These are phyloP conservation scores for Tylopilus sp. DNA, from an alignment of 768 basidiomycete species.

Conservation along the genomic window DNA sequence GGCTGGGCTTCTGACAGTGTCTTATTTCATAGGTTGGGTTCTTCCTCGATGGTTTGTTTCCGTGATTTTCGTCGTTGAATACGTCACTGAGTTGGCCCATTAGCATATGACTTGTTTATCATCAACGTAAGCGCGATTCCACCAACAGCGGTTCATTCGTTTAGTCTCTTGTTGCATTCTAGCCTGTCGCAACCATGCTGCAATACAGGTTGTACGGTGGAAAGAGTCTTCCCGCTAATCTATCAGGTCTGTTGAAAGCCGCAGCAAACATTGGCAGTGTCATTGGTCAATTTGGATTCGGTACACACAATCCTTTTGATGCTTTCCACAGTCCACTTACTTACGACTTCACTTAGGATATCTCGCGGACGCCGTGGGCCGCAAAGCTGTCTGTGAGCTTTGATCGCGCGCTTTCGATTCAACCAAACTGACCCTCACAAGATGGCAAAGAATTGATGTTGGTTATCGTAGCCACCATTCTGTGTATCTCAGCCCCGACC, in stretches of 20 bases:
- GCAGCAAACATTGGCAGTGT: slow-evolving; percentile 71
- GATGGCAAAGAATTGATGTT: slow-evolving; percentile 80
- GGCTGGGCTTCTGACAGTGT: background rate
- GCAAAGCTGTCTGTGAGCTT: slow-evolving; percentile 59
- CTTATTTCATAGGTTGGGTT: slow-evolving; percentile 51
- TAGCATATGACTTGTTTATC: slow-evolving; percentile 70
- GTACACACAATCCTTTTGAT: slow-evolving; percentile 26
- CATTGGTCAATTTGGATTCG: slow-evolving; percentile 64
- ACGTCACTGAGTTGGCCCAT: slow-evolving; percentile 6
- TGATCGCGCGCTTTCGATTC: background rate
- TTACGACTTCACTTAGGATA: slow-evolving; percentile 41
- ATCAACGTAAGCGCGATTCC: slow-evolving; percentile 48
- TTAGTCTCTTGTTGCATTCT: background rate
- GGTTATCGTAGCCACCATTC: slow-evolving; percentile 74
- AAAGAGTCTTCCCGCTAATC: slow-evolving; percentile 44
- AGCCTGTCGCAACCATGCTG: slow-evolving; percentile 68
- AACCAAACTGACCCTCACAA: slow-evolving; percentile 21
- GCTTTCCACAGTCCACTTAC: background rate
- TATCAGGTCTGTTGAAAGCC: slow-evolving; percentile 64
- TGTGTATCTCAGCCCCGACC: slow-evolving; percentile 64
- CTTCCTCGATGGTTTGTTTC: slow-evolving; percentile 61
- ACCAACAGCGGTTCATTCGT: background rate
- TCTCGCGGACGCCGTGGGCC: slow-evolving; percentile 61
- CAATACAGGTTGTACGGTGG: slow-evolving; percentile 62
- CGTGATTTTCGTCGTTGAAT: background rate